phyloP scores from a whole-genome alignment of 176 grass and related monocot genomes.

The Typha latifolia region DNA sequence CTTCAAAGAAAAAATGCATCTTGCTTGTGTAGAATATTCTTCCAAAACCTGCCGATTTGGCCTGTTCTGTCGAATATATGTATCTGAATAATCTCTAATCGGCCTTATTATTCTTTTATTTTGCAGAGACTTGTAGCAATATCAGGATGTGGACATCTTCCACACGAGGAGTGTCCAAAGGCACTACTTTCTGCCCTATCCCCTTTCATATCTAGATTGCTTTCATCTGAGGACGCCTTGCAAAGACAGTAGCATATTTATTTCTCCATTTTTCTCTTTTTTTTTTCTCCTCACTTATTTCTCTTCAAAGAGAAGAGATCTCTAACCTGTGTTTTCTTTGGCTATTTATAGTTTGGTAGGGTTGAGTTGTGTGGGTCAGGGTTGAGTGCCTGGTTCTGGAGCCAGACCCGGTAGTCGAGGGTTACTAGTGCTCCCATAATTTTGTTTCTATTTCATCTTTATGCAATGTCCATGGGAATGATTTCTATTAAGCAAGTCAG shows the following conservation, averaged over 20 bases:
- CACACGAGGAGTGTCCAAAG: conserved; percentile 94
- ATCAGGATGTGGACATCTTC: conserved; percentile 87
- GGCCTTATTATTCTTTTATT: neutral
- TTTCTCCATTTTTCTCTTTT: conserved; percentile 13
- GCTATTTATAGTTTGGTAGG: conserved; percentile 15
- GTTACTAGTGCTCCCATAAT: conserved; percentile 84
- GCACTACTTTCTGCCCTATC: conserved; percentile 76
- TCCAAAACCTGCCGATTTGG: too few species aligned
- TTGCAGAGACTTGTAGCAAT: conserved; percentile 78
- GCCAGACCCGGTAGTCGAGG: conserved; percentile 64
- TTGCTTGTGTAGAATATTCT: too few species aligned
- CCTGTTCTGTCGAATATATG: neutral
- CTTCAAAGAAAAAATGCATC: too few species aligned
- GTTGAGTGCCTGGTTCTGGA: conserved; percentile 43
- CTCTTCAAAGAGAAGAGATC: conserved; percentile 16
- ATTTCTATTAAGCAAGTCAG: conserved; percentile 67
- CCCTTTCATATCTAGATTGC: conserved; percentile 80
- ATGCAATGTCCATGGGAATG: conserved; percentile 28
- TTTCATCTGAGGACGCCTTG: conserved; percentile 42
- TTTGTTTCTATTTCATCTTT: conserved; percentile 28
- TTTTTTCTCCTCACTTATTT: conserved; percentile 9
- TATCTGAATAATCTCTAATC: neutral
- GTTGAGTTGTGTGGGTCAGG: conserved; percentile 22
- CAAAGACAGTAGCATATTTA: conserved; percentile 42
- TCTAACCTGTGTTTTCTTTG: conserved; percentile 24